Evolutionary conservation across 1,139 yeast genomes (phyloP), one percentile per base, ranked within the genome.

Genomic region (Yamadazyma dushanensis): DNA sequence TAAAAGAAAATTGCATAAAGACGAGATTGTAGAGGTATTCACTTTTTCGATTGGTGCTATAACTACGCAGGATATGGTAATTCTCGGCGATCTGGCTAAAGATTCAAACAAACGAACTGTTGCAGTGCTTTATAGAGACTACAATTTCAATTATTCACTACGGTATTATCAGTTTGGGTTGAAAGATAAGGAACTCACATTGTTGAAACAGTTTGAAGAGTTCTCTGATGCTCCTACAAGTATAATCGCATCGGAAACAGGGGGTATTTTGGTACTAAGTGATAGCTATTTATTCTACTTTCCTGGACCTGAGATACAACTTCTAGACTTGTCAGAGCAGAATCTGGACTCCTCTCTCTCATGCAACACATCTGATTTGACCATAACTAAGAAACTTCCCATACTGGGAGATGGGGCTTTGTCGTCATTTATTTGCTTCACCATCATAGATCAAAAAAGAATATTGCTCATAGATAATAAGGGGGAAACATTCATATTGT

Each of bases 81-180:
- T 43, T 5, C 29, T 45, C 2, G 24, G 24, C 8, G 23, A 11
- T 13, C 8, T n/a, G 10, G 28, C 5, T 8, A 29, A 36, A 15
- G 32, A 25, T 19, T 8, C 25, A 3, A 25, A 14, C 8, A 15
- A 15, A 7, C 14, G 18, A 25, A 32, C 51, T 8, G 20, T 68
- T 9, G 68, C 69, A 0, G 44, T 67, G 1, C 43, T 67, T 11
- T 67, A 66, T 42, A 50, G 73, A 22, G 73, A 67, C 36, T 58
- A 59, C 30, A 59, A 61, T 31, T 63, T 58, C 41, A 51, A 54
- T 28, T 59, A 53, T 35, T 61, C 66, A 3, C 39, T 69, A 29
- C 46, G 75, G 21, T 57, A 50, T 39, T 66, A 63, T 41, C 33
- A 44, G 11, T 38, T 59, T 4, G 41, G 46, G n/a, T 6, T 33